These are phyloP conservation scores for Paracorniculantispora psalliotae DNA, from an alignment of 2,329 filamentous ascomycete genomes.

Conservation along the genomic window DNA sequence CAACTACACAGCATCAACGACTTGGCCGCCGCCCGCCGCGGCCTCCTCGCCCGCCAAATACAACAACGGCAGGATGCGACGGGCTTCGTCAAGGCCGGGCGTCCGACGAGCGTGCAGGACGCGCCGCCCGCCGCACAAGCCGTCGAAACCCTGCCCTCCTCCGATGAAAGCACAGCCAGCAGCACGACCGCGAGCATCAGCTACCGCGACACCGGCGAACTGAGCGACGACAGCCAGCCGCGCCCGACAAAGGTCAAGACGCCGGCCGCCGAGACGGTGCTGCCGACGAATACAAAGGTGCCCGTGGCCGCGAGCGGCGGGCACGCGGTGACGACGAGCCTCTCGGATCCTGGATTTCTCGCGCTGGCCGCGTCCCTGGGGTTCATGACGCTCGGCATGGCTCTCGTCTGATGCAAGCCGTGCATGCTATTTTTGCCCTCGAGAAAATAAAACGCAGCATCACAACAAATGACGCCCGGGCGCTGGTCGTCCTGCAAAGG, in stretches of 20 bases:
- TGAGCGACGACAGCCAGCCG: neutral
- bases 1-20: neutral
- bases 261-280: conserved; percentile 6
- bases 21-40: neutral
- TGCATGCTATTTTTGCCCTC: too few relatives aligned
- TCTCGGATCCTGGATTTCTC: conserved; percentile 4
- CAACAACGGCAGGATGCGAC: neutral
- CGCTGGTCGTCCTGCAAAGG: too few relatives aligned
- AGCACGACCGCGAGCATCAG: neutral
- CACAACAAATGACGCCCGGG: neutral
- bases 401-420: neutral
- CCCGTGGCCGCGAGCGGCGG: neutral
- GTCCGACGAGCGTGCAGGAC: neutral
- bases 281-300: conserved; percentile 8
- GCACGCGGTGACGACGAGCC: neutral
- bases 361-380: conserved; percentile 8
- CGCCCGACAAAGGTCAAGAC: conserved; percentile 8
- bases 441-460: neutral
- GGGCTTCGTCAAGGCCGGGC: neutral
- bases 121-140: neutral
- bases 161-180: too few relatives aligned
- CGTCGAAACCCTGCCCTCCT: neutral
- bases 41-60: neutral
- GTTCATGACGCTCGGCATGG: conserved; percentile 9
- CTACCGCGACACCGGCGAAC: neutral